Evolutionary conservation across 108 stramenopile genomes (phyloP).

Genomic region (Cyclostephanos invisitatus): DNA sequence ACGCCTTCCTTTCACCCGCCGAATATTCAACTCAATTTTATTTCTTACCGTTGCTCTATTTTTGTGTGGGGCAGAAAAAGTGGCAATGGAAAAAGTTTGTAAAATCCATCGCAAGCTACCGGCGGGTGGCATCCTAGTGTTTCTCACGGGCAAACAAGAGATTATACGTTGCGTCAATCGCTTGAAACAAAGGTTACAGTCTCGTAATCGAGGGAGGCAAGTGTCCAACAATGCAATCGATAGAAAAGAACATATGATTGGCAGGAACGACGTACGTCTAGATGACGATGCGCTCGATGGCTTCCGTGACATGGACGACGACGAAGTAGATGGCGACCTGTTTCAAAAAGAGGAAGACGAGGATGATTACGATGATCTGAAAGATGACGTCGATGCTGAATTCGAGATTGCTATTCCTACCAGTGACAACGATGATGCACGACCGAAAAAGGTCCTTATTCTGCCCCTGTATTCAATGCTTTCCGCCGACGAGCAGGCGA

Average conservation of each 20-base stretch:
- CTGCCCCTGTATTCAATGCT: slow-evolving; percentile 96
- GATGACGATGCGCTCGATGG: slow-evolving; percentile 39
- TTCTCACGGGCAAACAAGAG: slow-evolving; percentile 95
- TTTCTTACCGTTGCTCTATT: too few species aligned
- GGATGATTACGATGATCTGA: slow-evolving; percentile 36
- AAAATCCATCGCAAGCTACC: slow-evolving; percentile 92
- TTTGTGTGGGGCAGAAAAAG: slow-evolving; percentile 65
- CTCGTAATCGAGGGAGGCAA: slow-evolving; percentile 16
- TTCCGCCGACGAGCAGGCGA: slow-evolving; percentile 87
- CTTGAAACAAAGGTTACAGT: slow-evolving; percentile 50
- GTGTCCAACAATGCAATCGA: not conserved
- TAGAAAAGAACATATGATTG: slow-evolving; percentile 3
- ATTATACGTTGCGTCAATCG: slow-evolving; percentile 85
- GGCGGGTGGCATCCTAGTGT: slow-evolving; percentile 93
- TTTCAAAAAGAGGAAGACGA: slow-evolving; percentile 55
- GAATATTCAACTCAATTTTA: too few species aligned
- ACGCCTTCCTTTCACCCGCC: not conserved
- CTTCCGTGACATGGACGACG: slow-evolving; percentile 86
- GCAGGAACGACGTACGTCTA: slow-evolving; percentile 14
- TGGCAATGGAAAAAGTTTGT: slow-evolving; percentile 77
- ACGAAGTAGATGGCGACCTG: slow-evolving; percentile 73
- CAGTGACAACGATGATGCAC: slow-evolving; percentile 47
- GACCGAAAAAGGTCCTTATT: slow-evolving; percentile 66
- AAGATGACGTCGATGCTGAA: slow-evolving; percentile 25
- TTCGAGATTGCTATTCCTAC: slow-evolving; percentile 9